phyloP scores from a whole-genome alignment of 2,329 filamentous ascomycete species.

The Epichloe sibirici region DNA sequence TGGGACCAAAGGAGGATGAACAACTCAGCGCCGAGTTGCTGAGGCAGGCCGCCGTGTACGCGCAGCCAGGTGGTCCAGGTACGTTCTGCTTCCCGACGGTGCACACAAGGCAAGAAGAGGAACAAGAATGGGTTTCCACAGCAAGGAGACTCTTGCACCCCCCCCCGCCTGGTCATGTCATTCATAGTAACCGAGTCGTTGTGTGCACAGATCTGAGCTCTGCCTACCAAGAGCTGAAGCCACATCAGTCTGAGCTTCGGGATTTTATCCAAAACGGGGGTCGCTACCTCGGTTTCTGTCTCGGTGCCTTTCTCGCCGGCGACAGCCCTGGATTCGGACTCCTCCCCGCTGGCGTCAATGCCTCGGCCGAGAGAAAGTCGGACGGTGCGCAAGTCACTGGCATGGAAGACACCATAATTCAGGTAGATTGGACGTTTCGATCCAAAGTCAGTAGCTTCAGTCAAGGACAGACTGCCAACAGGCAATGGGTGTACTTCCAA shows the following conservation, averaged over 20 bases:
- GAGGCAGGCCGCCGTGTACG: slow-evolving; percentile 8
- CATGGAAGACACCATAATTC: slow-evolving; percentile 11
- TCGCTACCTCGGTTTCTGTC: slow-evolving; percentile 16
- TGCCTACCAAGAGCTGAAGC: slow-evolving; percentile 9
- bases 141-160: too few species aligned
- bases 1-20: slow-evolving; percentile 9
- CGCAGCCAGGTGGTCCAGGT: slow-evolving; percentile 12
- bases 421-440: slow-evolving; percentile 14
- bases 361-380: slow-evolving; percentile 6
- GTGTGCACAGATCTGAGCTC: slow-evolving; percentile 9
- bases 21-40: slow-evolving; percentile 8
- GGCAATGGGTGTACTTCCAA: slow-evolving; percentile 16
- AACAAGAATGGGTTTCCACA: background rate
- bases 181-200: background rate
- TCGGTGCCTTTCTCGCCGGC: slow-evolving; percentile 17
- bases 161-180: too few species aligned
- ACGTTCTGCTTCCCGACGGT: background rate
- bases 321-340: slow-evolving; percentile 11
- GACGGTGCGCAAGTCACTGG: slow-evolving; percentile 9
- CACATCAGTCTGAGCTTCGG: slow-evolving; percentile 6
- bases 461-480: slow-evolving; percentile 6
- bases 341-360: slow-evolving; percentile 7
- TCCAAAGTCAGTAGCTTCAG: background rate
- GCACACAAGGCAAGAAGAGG: background rate
- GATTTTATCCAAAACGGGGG: slow-evolving; percentile 13